These are phyloP conservation scores for Thelephora aurantiotincta DNA, from an alignment of 768 basidiomycete genomes.

Conservation along the genomic window DNA sequence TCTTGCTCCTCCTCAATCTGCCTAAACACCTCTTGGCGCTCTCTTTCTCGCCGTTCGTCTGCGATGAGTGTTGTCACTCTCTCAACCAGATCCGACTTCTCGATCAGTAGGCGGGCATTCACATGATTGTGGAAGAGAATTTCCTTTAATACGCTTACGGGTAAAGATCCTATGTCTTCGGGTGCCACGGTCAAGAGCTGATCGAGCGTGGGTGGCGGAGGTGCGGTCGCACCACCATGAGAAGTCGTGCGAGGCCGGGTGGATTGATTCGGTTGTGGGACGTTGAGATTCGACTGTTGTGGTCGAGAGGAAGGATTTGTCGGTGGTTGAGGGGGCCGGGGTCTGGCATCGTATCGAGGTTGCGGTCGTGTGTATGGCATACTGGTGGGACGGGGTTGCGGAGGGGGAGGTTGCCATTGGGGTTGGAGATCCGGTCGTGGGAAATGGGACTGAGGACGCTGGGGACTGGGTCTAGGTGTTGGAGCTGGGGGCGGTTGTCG, in stretches of 20 bases:
- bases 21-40: conserved; percentile 10
- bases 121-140: conserved; percentile 73
- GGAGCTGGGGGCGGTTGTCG: conserved; percentile 22
- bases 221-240: conserved; percentile 18
- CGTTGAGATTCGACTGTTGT: conserved; percentile 7
- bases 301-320: conserved; percentile 5
- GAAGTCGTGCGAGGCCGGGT: conserved; percentile 22
- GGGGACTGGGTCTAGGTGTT: conserved; percentile 16
- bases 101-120: conserved; percentile 51
- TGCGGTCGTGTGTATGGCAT: conserved; percentile 27
- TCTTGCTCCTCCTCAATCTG: not conserved
- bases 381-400: conserved; percentile 17
- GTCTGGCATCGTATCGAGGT: not conserved
- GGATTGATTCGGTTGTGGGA: conserved; percentile 8
- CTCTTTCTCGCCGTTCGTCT: conserved; percentile 20
- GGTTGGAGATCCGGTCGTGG: conserved; percentile 1
- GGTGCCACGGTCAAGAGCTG: conserved; percentile 49
- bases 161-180: conserved; percentile 42
- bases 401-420: conserved; percentile 8
- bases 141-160: conserved; percentile 61
- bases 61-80: conserved; percentile 54
- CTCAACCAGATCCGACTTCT: conserved; percentile 73
- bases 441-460: conserved; percentile 5
- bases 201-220: conserved; percentile 45
- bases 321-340: conserved; percentile 1